These are phyloP conservation scores for Nicotiana tomentosiformis DNA, from an alignment of 257 asterid species.

Conservation along the genomic window DNA sequence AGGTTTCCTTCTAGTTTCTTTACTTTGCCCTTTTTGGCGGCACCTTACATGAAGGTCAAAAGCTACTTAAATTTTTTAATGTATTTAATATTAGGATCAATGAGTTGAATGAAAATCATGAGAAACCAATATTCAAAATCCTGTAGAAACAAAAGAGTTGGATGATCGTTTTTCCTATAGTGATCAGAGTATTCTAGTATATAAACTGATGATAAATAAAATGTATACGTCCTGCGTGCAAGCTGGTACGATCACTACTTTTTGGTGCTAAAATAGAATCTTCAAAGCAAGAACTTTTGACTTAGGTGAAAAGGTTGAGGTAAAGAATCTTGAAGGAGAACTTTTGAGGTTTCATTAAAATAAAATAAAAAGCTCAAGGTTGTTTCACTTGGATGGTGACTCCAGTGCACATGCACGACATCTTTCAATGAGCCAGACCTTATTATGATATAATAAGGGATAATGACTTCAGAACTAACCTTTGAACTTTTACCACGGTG, in stretches of 20 bases:
- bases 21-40: too few species aligned
- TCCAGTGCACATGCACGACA: not conserved
- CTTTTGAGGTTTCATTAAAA: not conserved
- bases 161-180: not conserved
- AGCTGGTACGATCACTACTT: too few species aligned
- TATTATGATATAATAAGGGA: not conserved
- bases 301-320: not conserved
- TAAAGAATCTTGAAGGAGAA: not conserved
- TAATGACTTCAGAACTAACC: not conserved
- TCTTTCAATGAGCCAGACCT: not conserved
- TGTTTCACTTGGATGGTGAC: slow-evolving; percentile 6
- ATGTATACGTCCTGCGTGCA: too few species aligned
- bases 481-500: not conserved
- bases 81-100: not conserved
- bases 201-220: too few species aligned
- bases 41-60: too few species aligned
- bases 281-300: not conserved
- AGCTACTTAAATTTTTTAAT: too few species aligned
- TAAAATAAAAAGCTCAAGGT: not conserved
- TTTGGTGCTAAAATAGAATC: not conserved
- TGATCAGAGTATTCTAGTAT: not conserved
- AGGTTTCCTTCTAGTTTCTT: not conserved
- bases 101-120: not conserved
- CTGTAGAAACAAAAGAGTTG: not conserved
- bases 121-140: not conserved